Percentiles rank a stretch among this genome's conserved stretches.
These are phyloP conservation scores for Chrysoporthe austroafricana DNA, from an alignment of 2,329 filamentous ascomycete genomes.

Conservation along the genomic window DNA sequence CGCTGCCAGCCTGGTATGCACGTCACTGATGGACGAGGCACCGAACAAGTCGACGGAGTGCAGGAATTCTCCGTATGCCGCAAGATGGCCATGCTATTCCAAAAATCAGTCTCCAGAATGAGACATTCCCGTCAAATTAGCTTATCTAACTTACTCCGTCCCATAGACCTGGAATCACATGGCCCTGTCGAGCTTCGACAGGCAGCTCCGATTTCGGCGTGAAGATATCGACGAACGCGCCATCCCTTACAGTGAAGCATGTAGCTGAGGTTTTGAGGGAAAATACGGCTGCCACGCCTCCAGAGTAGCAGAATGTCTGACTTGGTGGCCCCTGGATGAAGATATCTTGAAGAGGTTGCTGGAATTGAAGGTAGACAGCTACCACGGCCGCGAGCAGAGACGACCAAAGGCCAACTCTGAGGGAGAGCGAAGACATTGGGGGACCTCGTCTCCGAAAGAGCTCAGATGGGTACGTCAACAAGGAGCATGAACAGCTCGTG, in stretches of 20 bases:
- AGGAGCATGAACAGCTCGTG: background rate
- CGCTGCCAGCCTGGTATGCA: constrained; percentile 52
- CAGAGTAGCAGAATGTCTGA: constrained; percentile 48
- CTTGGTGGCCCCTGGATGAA: constrained; percentile 4
- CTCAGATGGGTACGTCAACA: background rate
- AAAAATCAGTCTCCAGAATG: background rate
- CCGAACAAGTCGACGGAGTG: constrained; percentile 69
- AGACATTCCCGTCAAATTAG: background rate
- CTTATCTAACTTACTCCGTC: constrained; percentile 50
- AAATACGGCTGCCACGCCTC: constrained; percentile 47
- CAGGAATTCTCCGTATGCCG: constrained; percentile 68
- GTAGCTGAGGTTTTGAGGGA: constrained; percentile 43
- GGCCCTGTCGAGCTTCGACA: constrained; percentile 46
- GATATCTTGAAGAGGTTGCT: constrained; percentile 23
- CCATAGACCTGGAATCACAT: constrained; percentile 70
- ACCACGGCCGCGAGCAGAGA: constrained; percentile 22
- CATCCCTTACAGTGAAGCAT: constrained; percentile 61
- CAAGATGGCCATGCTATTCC: constrained; percentile 62
- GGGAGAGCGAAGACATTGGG: constrained; percentile 16
- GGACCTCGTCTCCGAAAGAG: background rate
- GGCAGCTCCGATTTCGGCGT: constrained; percentile 32
- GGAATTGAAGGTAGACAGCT: constrained; percentile 24
- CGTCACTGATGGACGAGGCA: constrained; percentile 56
- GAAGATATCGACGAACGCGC: constrained; percentile 55
- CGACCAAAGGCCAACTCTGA: constrained; percentile 23